Evolutionary conservation across 805 yeast genomes (phyloP).

Genomic region (Saturnispora serradocipensis): DNA sequence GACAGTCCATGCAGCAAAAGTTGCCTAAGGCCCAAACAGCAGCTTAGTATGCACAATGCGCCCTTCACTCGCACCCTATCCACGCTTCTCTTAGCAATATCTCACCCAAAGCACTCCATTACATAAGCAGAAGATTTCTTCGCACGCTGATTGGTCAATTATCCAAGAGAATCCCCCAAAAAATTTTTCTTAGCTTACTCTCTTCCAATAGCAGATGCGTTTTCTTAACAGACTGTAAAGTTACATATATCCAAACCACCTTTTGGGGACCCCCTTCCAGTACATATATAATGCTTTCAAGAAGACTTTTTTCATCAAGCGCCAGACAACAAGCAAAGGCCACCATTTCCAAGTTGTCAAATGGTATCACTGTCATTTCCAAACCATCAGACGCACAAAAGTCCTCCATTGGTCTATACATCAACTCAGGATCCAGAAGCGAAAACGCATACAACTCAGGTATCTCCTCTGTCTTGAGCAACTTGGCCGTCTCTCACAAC

Average conservation of each 20-base stretch:
- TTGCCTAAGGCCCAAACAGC: no score
- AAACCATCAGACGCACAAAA: slow-evolving; percentile 40
- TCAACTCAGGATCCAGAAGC: slow-evolving; percentile 70
- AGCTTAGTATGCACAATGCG: no score
- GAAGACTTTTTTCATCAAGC: slow-evolving; percentile 53
- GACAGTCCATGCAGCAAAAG: no score
- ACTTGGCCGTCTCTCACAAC: slow-evolving; percentile 34
- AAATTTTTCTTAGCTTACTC: not conserved
- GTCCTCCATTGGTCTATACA: slow-evolving; percentile 59
- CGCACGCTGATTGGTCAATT: not conserved
- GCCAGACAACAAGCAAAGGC: slow-evolving; percentile 40
- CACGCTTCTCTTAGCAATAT: not conserved
- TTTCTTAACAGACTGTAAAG: not conserved
- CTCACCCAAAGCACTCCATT: not conserved
- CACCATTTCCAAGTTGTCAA: slow-evolving; percentile 60
- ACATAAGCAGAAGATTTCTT: not conserved
- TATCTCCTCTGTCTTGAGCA: slow-evolving; percentile 56
- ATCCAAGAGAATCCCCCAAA: not conserved
- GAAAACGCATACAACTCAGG: slow-evolving; percentile 81
- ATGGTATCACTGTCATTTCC: slow-evolving; percentile 68
- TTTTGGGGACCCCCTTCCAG: not conserved
- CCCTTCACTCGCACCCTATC: no score
- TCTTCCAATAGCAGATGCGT: not conserved
- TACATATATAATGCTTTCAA: slow-evolving; percentile 27
- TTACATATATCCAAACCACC: not conserved